Conservation (phyloP, 805 yeast species). For the Spathaspora arborariae region DNA sequence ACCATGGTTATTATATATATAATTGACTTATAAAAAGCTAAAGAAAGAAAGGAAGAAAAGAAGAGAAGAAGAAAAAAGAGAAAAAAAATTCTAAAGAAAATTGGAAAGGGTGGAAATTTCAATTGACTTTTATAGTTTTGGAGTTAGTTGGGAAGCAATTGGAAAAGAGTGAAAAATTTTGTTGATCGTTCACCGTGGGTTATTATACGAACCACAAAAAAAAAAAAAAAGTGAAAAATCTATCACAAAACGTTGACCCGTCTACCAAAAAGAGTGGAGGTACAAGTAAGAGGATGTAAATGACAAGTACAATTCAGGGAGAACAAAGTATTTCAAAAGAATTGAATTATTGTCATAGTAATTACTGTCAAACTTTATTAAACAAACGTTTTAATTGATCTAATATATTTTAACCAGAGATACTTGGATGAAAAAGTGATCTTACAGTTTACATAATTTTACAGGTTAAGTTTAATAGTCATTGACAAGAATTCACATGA, state of each 20-base stretch:
- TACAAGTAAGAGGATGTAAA: background rate
- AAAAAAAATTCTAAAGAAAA: background rate
- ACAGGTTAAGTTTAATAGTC: background rate
- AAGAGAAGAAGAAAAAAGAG: background rate
- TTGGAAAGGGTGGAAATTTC: constrained; percentile 2
- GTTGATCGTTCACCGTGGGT: background rate
- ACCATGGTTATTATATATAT: constrained; percentile 57
- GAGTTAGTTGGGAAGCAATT: background rate
- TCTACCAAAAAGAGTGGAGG: background rate
- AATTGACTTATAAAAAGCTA: background rate
- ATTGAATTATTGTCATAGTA: background rate
- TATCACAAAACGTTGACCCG: background rate
- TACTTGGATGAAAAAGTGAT: background rate
- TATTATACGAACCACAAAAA: background rate
- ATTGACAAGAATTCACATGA: background rate
- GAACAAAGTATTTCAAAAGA: background rate
- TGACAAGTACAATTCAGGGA: background rate
- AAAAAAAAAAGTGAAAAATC: background rate
- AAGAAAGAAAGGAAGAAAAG: background rate
- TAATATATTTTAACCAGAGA: no score
- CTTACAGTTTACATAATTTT: background rate
- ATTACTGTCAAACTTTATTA: no score
- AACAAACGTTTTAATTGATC: no score
- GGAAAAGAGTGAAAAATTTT: background rate
- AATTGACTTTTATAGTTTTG: constrained; percentile 1